Evolutionary conservation across 768 basidiomycete genomes (phyloP), one percentile per base, ranked within the genome.

Genomic region (Suillus americanus): DNA sequence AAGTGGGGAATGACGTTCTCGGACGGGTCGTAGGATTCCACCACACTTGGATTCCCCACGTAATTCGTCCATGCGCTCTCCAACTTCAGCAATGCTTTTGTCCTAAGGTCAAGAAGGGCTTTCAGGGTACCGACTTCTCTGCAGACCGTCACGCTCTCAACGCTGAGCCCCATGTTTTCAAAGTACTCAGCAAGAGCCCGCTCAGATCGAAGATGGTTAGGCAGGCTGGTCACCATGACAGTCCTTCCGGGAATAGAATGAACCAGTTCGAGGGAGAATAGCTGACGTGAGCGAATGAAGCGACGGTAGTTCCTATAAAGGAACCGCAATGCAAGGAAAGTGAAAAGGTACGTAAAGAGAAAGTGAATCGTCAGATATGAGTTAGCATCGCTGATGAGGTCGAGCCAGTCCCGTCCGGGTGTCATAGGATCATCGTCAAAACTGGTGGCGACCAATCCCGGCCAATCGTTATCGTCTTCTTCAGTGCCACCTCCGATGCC

Each of bases 201-300:
- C 73, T 98, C 97, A 10, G 89, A 88, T 68, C 89, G 89, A 2
- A 99, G 82, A 67, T 96, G 91, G n/a, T 79, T 78, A 0, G 97
- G 97, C 3, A 99, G 83, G 59, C 86, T 84, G 20, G 91, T 90
- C 46, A 97, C 86, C 78, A 99, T 85, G 35, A 98, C 91, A 0
- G 97, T 98, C 28, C 97, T 89, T 1, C 95, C 94, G 0, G 96
- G 90, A 51, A 98, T 92, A 13, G 94, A 96, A 71, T 97, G 95
- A 14, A 96, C 95, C 20, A 97, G 86, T 74, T 98, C 95, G 41
- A 99, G 82, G 0, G 94, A 93, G 79, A 96, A 99, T 13, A 97
- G 85, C 72, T 99, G 97, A 1, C 97, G 88, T 0, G 94, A 88
- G 28, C 90, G 90, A 64, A 98, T 85, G 79, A 95, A 97, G 28